These are phyloP conservation scores for Petunia axillaris DNA, from an alignment of 257 asterid genomes.

Conservation along the genomic window DNA sequence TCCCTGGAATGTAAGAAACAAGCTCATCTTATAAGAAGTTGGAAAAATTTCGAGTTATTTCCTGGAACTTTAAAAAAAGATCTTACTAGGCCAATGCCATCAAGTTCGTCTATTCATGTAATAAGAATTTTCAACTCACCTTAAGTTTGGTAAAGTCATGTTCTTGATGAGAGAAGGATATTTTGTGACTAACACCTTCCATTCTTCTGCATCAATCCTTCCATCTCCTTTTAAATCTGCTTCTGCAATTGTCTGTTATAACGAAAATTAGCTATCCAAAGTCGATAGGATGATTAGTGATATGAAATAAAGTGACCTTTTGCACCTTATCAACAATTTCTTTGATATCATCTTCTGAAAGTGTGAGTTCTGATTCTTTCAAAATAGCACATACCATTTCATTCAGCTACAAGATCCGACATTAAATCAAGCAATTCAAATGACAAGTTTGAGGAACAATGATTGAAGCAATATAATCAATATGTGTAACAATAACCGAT, in stretches of 20 bases:
- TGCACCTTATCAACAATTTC: slow-evolving; percentile 68
- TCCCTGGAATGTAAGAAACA: slow-evolving; percentile 53
- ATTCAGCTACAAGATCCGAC: slow-evolving; percentile 48
- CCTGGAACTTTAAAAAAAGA: neutral
- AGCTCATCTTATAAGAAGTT: neutral
- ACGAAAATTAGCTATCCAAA: neutral
- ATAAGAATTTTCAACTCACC: slow-evolving; percentile 33
- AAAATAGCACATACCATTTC: slow-evolving; percentile 69
- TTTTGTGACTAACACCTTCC: slow-evolving; percentile 64
- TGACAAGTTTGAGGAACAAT: neutral
- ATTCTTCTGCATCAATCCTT: slow-evolving; percentile 61
- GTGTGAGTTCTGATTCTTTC: slow-evolving; percentile 47
- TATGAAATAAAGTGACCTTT: slow-evolving; percentile 4
- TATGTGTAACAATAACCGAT: too few relatives aligned
- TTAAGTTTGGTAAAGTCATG: slow-evolving; percentile 70
- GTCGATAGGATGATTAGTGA: neutral
- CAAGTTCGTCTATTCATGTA: neutral
- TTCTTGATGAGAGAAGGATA: slow-evolving; percentile 68
- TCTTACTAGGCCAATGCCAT: too few relatives aligned
- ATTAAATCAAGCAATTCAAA: neutral
- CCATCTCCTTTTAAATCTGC: slow-evolving; percentile 66
- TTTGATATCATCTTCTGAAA: slow-evolving; percentile 58
- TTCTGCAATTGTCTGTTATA: slow-evolving; percentile 53
- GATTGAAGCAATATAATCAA: neutral
- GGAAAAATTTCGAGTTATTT: neutral